phyloP scores from a whole-genome alignment of 73 alveolate species.

The Tetrahymena borealis region DNA sequence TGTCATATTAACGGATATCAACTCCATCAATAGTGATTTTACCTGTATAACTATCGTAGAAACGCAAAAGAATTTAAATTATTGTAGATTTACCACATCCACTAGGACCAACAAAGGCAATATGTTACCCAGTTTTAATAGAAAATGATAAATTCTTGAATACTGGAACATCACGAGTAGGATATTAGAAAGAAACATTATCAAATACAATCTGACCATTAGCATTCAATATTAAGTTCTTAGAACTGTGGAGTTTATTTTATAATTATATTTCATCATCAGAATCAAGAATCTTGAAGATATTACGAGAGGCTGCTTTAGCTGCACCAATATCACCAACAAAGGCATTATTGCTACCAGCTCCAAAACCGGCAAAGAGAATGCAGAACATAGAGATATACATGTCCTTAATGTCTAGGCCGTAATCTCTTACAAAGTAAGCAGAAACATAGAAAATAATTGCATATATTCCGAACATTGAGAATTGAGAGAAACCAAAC shows the following conservation, averaged over 20 bases:
- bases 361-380: constrained; percentile 69
- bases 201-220: constrained; percentile 82
- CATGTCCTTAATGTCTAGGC: constrained; percentile 43
- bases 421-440: constrained; percentile 44
- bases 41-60: constrained; percentile 83
- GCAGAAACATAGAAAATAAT: constrained; percentile 73
- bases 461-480: constrained; percentile 68
- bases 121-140: constrained; percentile 68
- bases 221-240: neutral
- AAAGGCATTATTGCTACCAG: constrained; percentile 62
- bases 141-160: constrained; percentile 48
- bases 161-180: constrained; percentile 49
- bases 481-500: constrained; percentile 70
- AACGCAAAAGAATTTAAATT: constrained; percentile 77
- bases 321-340: constrained; percentile 75
- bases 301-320: constrained; percentile 36
- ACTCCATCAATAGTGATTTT: constrained; percentile 63
- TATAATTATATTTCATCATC: constrained; percentile 43
- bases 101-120: constrained; percentile 83
- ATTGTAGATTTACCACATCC: constrained; percentile 95
- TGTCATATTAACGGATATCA: constrained; percentile 50
- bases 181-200: constrained; percentile 84
- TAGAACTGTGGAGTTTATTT: neutral
- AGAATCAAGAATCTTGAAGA: constrained; percentile 41
- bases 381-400: constrained; percentile 64